Evolutionary conservation across 257 asterid species (phyloP).

Genomic region (Euphrasia confusa): DNA sequence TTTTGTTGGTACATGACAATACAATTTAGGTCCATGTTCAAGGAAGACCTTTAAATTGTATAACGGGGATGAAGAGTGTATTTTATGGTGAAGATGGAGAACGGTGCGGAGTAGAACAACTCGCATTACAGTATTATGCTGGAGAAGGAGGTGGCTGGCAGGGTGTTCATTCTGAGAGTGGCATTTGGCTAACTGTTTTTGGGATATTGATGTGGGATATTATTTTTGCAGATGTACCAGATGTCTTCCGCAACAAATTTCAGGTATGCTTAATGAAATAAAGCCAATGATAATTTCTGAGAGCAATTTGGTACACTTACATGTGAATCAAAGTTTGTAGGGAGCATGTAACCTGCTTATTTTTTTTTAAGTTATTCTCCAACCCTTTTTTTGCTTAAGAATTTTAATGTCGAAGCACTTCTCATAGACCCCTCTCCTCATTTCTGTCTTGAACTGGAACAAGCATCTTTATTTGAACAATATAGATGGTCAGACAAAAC

Average conservation of each 20-base stretch:
- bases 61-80: constrained; percentile 68
- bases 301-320: neutral
- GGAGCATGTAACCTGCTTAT: constrained; percentile 6
- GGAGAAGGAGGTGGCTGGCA: constrained; percentile 93
- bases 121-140: constrained; percentile 84
- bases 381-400: too few relatives aligned
- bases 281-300: neutral
- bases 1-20: constrained; percentile 7
- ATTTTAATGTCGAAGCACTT: neutral
- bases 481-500: too few relatives aligned
- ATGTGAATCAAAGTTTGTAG: neutral
- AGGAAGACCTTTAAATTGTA: constrained; percentile 76
- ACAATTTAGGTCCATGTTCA: constrained; percentile 56
- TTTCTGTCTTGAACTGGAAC: too few relatives aligned
- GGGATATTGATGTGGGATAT: constrained; percentile 92
- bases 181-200: constrained; percentile 89
- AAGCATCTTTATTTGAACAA: too few relatives aligned
- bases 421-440: neutral
- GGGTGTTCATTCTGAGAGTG: constrained; percentile 91
- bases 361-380: too few relatives aligned
- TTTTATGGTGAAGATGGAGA: constrained; percentile 87
- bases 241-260: constrained; percentile 74
- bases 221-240: constrained; percentile 76
- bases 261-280: constrained; percentile 46
- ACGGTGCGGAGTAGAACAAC: constrained; percentile 83